Evolutionary conservation across 2,329 filamentous ascomycete species (phyloP).

Genomic region (Tothia fuscella): DNA sequence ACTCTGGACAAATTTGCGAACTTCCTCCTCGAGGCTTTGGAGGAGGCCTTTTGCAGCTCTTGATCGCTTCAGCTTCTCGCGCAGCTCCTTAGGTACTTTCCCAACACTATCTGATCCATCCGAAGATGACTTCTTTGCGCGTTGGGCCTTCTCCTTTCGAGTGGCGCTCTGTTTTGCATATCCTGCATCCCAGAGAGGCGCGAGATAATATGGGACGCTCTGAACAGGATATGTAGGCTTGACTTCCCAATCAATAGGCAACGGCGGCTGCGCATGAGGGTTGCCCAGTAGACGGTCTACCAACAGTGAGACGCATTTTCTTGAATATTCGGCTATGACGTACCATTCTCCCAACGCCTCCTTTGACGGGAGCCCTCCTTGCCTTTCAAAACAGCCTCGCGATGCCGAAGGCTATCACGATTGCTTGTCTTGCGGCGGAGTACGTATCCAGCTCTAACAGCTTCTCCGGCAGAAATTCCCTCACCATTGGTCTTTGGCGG

Average conservation of each 20-base stretch:
- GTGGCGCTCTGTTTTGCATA: conserved; percentile 35
- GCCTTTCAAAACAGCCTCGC: conserved; percentile 72
- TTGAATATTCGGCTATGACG: conserved; percentile 3
- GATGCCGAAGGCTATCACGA: conserved; percentile 50
- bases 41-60: conserved; percentile 70
- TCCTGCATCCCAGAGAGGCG: conserved; percentile 66
- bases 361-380: conserved; percentile 81
- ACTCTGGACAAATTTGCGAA: conserved; percentile 58
- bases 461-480: conserved; percentile 26
- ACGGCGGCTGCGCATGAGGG: conserved; percentile 72
- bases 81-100: conserved; percentile 10
- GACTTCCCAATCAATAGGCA: conserved; percentile 71
- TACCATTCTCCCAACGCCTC: conserved; percentile 91
- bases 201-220: conserved; percentile 77
- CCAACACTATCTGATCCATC: conserved; percentile 1
- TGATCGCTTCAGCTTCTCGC: conserved; percentile 28
- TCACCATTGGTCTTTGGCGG: conserved; percentile 20
- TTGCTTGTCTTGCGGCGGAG: conserved; percentile 42
- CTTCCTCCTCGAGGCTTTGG: conserved; percentile 72
- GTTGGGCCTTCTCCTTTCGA: conserved; percentile 16
- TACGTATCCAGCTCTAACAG: conserved; percentile 35
- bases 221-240: conserved; percentile 69
- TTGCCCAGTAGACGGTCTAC: conserved; percentile 77
- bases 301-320: conserved; percentile 5
- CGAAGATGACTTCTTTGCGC: not conserved